Evolutionary conservation across 2,329 filamentous ascomycete species (phyloP), one percentile per base, ranked within the genome.

Genomic region (Bipolaris oryzae): DNA sequence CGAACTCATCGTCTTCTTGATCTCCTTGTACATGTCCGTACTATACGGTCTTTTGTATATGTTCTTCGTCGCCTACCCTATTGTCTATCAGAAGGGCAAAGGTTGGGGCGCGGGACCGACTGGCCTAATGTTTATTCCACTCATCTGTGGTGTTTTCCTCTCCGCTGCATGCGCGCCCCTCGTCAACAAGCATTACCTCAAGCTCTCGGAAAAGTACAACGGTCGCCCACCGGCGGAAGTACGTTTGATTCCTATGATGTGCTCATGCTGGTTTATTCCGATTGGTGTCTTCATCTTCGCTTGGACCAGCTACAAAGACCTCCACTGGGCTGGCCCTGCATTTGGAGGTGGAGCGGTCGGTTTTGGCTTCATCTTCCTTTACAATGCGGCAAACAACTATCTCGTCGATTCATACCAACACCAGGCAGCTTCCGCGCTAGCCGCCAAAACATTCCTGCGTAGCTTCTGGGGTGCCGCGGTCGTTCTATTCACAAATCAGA

Each of bases 41-140:
- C 82, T 94, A 11, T 91, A 91, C 74, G 88, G 88, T 9, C 78
- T 90, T 3, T 78, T 90, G 15, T 90, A 90, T 81, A 90, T 91
- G 88, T 69, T 69, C 79, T 89, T 78, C 42, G 79, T 88, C 50
- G 87, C 86, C 15, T 80, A 73, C 58, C 83, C 83, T 0, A 80
- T 87, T 62, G 81, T 96, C 55, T 96, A 89, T 78, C 84, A 91
- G 64, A 81, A 87, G 75, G 89, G 90, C 57, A 96, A 96, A 77
- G 89, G 89, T 2, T 96, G 89, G 76, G 86, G 82, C 3, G 83
- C 90, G 25, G 84, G 89, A 34, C 87, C 80, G 25, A 92, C 91
- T 0, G 92, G 91, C 44, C 81, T 96, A 7, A 94, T 95, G 89
- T 96, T 96, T 75, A 92, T 95, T 60, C 91, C 91, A 1, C 75